Evolutionary conservation across 1,284 basidiomycete genomes (phyloP).

Genomic region (Ustilago tritici): DNA sequence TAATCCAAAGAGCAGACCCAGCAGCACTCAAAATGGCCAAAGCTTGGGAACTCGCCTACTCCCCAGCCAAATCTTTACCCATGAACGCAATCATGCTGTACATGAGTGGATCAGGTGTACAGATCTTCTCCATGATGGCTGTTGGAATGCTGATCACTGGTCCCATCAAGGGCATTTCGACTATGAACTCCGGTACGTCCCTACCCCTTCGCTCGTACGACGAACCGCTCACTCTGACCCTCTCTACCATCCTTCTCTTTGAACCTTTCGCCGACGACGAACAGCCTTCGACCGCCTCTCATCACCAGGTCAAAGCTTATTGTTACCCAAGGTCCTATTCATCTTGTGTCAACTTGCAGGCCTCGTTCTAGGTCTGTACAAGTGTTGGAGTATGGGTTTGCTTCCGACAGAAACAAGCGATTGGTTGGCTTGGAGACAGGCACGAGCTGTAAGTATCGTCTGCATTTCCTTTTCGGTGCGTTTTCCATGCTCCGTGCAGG

Average conservation of each 20-base stretch:
- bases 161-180: slow-evolving; percentile 57
- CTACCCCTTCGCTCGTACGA: too few species aligned
- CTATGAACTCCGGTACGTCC: slow-evolving; percentile 27
- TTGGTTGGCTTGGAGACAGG: slow-evolving; percentile 67
- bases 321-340: slow-evolving; percentile 60
- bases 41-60: slow-evolving; percentile 66
- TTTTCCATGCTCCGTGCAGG: neutral
- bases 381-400: slow-evolving; percentile 69
- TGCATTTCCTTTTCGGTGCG: neutral
- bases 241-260: neutral
- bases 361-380: slow-evolving; percentile 63
- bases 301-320: slow-evolving; percentile 55
- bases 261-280: too few species aligned
- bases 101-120: slow-evolving; percentile 66
- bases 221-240: neutral
- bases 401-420: slow-evolving; percentile 68
- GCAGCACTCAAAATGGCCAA: slow-evolving; percentile 61
- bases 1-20: slow-evolving; percentile 42
- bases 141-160: slow-evolving; percentile 66
- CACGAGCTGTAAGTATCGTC: slow-evolving; percentile 52
- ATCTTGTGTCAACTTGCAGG: slow-evolving; percentile 59
- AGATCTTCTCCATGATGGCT: slow-evolving; percentile 69
- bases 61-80: slow-evolving; percentile 64
- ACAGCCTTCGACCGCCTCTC: slow-evolving; percentile 60
- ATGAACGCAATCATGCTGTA: slow-evolving; percentile 69